A percentile compares a stretch with the other conserved stretches of the same genome.
Conservation (phyloP, 2,329 filamentous ascomycete genomes). For the Sclerotinia spermophila region DNA sequence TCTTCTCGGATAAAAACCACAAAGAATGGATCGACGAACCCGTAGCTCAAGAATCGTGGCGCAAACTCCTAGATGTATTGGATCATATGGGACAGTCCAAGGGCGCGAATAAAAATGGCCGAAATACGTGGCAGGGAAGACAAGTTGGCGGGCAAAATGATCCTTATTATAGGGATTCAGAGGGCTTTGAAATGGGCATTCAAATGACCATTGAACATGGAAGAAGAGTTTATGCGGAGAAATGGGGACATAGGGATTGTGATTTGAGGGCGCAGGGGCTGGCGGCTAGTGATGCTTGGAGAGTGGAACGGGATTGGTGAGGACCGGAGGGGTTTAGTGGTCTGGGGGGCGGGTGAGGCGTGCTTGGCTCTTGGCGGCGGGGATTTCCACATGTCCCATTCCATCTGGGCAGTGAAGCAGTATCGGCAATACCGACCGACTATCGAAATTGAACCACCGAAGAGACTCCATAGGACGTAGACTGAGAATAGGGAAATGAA, state of each 20-base stretch:
- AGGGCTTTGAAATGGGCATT: constrained; percentile 45
- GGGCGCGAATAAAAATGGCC: constrained; percentile 32
- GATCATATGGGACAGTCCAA: constrained; percentile 29
- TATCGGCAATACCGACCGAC: no score
- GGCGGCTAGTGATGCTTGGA: constrained; percentile 45
- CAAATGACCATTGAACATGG: constrained; percentile 47
- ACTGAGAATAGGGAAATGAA: not conserved
- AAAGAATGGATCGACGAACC: not conserved
- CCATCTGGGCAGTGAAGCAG: not conserved
- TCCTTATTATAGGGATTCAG: constrained; percentile 49
- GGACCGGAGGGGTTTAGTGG: not conserved
- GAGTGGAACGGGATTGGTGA: constrained; percentile 43
- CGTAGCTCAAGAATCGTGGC: constrained; percentile 28
- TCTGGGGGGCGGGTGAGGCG: not conserved
- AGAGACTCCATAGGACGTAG: not conserved
- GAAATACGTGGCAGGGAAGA: constrained; percentile 52
- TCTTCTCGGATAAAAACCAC: not conserved
- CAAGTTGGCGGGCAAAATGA: constrained; percentile 51
- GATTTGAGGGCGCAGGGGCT: constrained; percentile 40
- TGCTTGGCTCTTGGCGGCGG: not conserved
- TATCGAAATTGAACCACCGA: no score
- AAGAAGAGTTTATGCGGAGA: constrained; percentile 41
- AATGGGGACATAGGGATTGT: constrained; percentile 47
- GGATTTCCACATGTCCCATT: not conserved
- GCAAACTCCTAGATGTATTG: constrained; percentile 37